phyloP scores from a whole-genome alignment of 2,329 filamentous ascomycete genomes.

The Diaporthe ilicicola region DNA sequence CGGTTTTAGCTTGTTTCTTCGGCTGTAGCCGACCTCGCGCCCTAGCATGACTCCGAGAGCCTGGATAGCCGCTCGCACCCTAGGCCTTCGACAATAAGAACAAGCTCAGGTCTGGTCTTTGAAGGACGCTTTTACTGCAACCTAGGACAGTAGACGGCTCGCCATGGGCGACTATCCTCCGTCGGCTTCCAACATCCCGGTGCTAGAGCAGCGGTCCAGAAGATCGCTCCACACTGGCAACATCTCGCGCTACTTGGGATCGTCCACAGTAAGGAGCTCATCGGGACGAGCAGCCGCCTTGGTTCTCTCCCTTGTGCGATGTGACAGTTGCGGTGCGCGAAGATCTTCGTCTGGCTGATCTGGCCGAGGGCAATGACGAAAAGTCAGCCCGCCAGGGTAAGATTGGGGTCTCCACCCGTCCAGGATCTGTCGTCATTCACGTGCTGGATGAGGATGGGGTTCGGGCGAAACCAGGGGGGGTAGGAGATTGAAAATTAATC shows the following conservation, averaged over 20 bases:
- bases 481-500: constrained; percentile 22
- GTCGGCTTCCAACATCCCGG: background rate
- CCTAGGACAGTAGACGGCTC: background rate
- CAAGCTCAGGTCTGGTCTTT: background rate
- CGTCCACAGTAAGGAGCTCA: background rate
- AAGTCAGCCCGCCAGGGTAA: constrained; percentile 16
- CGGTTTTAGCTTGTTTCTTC: constrained; percentile 15
- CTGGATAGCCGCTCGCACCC: background rate
- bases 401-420: constrained; percentile 19
- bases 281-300: constrained; percentile 16
- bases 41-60: constrained; percentile 16
- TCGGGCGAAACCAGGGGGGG: constrained; percentile 19
- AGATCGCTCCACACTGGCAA: background rate
- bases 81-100: background rate
- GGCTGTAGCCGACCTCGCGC: constrained; percentile 21
- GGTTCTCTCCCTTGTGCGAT: constrained; percentile 9
- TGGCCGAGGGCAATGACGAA: constrained; percentile 21
- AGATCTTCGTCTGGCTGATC: constrained; percentile 22
- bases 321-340: constrained; percentile 17
- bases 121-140: background rate
- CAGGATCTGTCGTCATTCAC: constrained; percentile 26
- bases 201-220: background rate
- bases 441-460: constrained; percentile 19
- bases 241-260: background rate
- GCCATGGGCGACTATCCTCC: background rate